Percentiles rank a stretch among this genome's conserved stretches.
phyloP scores from a whole-genome alignment of 177 flowering plant genomes.

The Telopea speciosissima region DNA sequence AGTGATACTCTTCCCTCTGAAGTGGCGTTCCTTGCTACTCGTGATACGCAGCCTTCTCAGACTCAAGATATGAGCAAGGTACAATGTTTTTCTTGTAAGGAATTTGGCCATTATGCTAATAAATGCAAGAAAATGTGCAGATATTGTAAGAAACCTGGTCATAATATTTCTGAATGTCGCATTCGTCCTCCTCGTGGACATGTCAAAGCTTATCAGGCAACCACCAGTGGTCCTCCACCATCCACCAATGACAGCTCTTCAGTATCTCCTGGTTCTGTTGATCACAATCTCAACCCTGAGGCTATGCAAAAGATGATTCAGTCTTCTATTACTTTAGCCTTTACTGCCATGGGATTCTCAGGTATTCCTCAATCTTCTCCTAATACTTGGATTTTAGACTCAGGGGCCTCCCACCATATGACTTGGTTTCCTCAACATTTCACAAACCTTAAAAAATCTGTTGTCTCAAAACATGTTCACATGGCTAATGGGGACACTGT shows the following conservation, averaged over 20 bases:
- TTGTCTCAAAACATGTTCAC: too few relatives aligned
- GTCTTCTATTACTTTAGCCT: not conserved
- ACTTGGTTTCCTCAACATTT: not conserved
- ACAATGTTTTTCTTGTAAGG: too few relatives aligned
- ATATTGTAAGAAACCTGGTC: constrained; percentile 10
- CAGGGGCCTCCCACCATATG: constrained; percentile 9
- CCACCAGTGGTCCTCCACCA: not conserved
- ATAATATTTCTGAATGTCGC: constrained; percentile 9
- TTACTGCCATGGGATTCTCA: constrained; percentile 1
- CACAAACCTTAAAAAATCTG: not conserved
- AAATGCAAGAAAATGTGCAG: constrained; percentile 9
- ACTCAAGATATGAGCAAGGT: constrained; percentile 1
- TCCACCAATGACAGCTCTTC: not conserved
- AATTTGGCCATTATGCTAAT: constrained; percentile 6
- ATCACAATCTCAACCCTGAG: not conserved
- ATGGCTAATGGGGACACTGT: too few relatives aligned
- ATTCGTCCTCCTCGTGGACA: not conserved
- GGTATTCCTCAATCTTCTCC: constrained; percentile 7
- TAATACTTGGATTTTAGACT: constrained; percentile 1
- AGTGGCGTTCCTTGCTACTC: not conserved
- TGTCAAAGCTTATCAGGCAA: not conserved
- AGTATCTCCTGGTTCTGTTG: not conserved
- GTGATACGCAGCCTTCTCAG: not conserved
- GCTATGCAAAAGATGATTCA: constrained; percentile 9
- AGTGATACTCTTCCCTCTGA: not conserved